A percentile compares a stretch with the other conserved stretches of the same genome.
phyloP scores from a whole-genome alignment of 1,284 basidiomycete genomes.

The Heterobasidion irregulare region DNA sequence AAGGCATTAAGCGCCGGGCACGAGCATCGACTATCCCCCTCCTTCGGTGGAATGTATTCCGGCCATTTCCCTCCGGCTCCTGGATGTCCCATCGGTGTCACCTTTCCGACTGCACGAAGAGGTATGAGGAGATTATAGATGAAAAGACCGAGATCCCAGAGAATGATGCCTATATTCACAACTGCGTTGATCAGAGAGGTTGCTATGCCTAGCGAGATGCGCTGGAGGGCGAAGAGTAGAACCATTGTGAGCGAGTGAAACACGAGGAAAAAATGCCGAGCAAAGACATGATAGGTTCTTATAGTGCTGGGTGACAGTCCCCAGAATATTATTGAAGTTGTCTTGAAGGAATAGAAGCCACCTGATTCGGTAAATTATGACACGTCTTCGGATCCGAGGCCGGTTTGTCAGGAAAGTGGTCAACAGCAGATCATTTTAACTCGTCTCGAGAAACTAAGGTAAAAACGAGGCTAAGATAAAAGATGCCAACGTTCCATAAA shows the following conservation, averaged over 20 bases:
- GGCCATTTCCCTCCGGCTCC: conserved; percentile 68
- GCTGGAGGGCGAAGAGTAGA: conserved; percentile 5
- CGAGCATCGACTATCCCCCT: conserved; percentile 57
- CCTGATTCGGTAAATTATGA: neutral
- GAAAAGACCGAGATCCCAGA: conserved; percentile 39
- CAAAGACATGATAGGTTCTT: no score
- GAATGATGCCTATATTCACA: conserved; percentile 1
- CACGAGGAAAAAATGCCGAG: no score
- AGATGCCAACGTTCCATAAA: no score
- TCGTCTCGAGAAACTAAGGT: no score
- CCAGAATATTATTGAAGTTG: neutral
- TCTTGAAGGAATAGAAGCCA: neutral
- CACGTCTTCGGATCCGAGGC: neutral
- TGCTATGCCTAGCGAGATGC: conserved; percentile 5
- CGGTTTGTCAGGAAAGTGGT: no score
- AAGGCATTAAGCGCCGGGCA: conserved; percentile 70
- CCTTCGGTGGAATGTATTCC: conserved; percentile 43
- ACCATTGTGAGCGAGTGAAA: no score
- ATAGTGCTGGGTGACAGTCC: no score
- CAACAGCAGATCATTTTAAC: no score
- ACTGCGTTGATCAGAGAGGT: conserved; percentile 1
- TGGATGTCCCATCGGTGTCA: conserved; percentile 46
- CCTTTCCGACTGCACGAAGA: conserved; percentile 37
- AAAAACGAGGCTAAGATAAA: no score
- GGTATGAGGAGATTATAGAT: conserved; percentile 47